Conservation (phyloP, 345 rosid genomes). For the Ceriops tagal region DNA sequence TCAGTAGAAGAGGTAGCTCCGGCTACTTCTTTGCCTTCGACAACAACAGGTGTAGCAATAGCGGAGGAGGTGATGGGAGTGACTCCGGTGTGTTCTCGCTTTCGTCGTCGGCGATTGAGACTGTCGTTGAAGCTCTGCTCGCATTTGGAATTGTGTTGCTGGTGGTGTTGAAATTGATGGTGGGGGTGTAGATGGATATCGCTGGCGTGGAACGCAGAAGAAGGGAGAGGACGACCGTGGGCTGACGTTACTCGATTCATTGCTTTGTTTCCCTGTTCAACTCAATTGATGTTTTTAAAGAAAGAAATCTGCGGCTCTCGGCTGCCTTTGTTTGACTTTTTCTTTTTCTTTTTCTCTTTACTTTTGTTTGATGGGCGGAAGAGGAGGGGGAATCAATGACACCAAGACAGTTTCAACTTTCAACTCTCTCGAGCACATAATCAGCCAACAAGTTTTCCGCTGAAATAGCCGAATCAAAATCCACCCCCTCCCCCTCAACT, state of each 20-base stretch:
- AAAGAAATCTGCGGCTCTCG: slow-evolving; percentile 4
- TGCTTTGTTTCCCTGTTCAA: background rate
- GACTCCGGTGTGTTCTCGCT: slow-evolving; percentile 62
- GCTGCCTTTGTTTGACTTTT: background rate
- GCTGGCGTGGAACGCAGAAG: slow-evolving; percentile 71
- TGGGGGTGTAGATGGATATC: slow-evolving; percentile 66
- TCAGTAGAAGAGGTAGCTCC: slow-evolving; percentile 20
- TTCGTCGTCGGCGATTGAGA: slow-evolving; percentile 47
- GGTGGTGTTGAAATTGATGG: slow-evolving; percentile 56
- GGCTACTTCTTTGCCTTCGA: slow-evolving; percentile 42
- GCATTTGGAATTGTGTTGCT: slow-evolving; percentile 45
- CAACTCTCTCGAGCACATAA: slow-evolving; percentile 6
- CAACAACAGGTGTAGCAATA: background rate
- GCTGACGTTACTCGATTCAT: slow-evolving; percentile 69
- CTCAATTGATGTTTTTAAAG: background rate
- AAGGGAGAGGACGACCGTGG: slow-evolving; percentile 73
- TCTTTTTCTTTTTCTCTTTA: too few relatives aligned
- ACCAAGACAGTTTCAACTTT: background rate
- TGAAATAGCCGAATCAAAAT: slow-evolving; percentile 11
- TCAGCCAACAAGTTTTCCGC: slow-evolving; percentile 21
- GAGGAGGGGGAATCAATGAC: slow-evolving; percentile 4
- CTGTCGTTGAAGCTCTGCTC: slow-evolving; percentile 30
- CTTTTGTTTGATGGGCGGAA: background rate
- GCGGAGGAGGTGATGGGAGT: background rate
- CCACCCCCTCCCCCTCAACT: too few relatives aligned